Conservation (phyloP, 257 asterid species). For the Fraxinus pennsylvanica region DNA sequence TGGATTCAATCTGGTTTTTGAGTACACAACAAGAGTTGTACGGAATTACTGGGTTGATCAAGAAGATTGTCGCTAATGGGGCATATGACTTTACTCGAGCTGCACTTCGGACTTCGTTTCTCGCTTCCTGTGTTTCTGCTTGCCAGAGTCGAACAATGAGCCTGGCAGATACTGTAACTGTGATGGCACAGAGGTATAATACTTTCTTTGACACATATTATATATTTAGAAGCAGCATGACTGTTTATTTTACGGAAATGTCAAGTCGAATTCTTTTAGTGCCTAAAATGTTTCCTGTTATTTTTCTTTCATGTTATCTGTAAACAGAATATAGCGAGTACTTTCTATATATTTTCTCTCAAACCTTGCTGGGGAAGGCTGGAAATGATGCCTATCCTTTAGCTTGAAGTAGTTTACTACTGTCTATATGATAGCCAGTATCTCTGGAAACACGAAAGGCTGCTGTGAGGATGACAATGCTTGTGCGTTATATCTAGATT, state of each 20-base stretch:
- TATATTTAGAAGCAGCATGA: not conserved
- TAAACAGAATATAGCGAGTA: slow-evolving; percentile 8
- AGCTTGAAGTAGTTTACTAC: not conserved
- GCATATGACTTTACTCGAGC: slow-evolving; percentile 96
- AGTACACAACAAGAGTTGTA: slow-evolving; percentile 66
- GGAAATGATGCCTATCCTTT: not conserved
- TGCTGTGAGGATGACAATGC: not conserved
- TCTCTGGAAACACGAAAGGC: not conserved
- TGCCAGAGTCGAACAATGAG: slow-evolving; percentile 97
- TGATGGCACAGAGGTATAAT: slow-evolving; percentile 91
- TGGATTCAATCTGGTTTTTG: slow-evolving; percentile 95
- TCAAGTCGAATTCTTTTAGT: not conserved
- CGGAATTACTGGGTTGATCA: slow-evolving; percentile 82
- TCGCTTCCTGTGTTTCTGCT: slow-evolving; percentile 97
- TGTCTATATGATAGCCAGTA: not conserved
- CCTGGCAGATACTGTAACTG: slow-evolving; percentile 89
- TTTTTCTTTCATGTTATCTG: not conserved
- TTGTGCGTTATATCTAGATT: not conserved
- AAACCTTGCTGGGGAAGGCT: slow-evolving; percentile 6
- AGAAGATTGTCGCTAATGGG: slow-evolving; percentile 76
- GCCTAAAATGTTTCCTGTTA: not conserved
- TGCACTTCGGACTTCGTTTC: slow-evolving; percentile 92
- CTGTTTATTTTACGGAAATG: not conserved
- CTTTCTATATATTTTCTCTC: not conserved
- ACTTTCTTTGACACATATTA: slow-evolving; percentile 4